Evolutionary conservation across 1,284 basidiomycete species (phyloP).

Genomic region (Moesziomyces sp.): DNA sequence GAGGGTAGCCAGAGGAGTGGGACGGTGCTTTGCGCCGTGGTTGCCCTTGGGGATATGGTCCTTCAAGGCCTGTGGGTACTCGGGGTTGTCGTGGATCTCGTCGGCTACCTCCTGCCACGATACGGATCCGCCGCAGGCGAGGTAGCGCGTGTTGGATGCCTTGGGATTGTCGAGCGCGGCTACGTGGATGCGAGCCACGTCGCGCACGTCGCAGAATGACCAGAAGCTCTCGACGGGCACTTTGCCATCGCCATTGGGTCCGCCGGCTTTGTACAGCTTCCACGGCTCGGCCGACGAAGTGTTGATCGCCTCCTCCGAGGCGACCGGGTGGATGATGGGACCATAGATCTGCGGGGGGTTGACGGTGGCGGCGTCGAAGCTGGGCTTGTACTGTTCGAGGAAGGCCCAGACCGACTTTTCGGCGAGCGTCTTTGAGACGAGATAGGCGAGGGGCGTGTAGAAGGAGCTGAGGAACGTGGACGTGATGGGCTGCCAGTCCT

Average conservation of each 20-base stretch:
- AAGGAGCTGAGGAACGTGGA: constrained; percentile 28
- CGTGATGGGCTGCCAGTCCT: constrained; percentile 44
- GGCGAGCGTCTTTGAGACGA: constrained; percentile 67
- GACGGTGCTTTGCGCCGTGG: constrained; percentile 20
- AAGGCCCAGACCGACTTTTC: constrained; percentile 67
- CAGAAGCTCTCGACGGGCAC: constrained; percentile 32
- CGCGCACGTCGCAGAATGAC: constrained; percentile 42
- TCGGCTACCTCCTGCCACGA: constrained; percentile 45
- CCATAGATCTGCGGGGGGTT: constrained; percentile 57
- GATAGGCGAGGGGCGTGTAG: constrained; percentile 58
- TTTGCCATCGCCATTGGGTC: constrained; percentile 32
- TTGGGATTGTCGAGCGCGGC: constrained; percentile 29
- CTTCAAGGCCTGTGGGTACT: constrained; percentile 35
- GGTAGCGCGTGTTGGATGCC: constrained; percentile 23
- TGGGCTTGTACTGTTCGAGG: constrained; percentile 58
- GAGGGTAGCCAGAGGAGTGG: constrained; percentile 20
- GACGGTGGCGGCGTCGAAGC: constrained; percentile 47
- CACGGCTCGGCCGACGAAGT: constrained; percentile 31
- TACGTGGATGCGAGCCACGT: constrained; percentile 42
- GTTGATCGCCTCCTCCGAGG: constrained; percentile 39
- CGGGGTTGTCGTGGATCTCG: constrained; percentile 38
- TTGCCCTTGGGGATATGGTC: constrained; percentile 40
- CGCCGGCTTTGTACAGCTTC: constrained; percentile 45
- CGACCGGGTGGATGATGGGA: constrained; percentile 46
- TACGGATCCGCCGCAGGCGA: constrained; percentile 30